These are phyloP conservation scores for Malus fusca DNA, from an alignment of 306 rosid species.

Conservation along the genomic window DNA sequence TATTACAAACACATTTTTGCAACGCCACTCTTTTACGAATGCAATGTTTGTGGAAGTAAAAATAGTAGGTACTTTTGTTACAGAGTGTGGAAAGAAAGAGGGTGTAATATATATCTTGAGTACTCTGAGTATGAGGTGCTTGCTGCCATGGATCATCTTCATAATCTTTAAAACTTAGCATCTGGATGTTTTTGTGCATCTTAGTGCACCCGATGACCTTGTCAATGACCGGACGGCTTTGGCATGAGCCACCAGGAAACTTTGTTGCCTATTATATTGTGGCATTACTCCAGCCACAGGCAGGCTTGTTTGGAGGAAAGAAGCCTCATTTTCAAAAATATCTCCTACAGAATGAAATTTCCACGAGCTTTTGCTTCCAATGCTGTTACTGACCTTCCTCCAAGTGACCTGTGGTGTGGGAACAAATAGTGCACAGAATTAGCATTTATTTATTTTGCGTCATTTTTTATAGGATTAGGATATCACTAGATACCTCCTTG, in stretches of 20 bases:
- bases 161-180: background rate
- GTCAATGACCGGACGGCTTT: slow-evolving; percentile 4
- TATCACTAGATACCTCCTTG: slow-evolving; percentile 6
- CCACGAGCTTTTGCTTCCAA: background rate
- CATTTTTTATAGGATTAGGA: too few relatives aligned
- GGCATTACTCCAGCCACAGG: background rate
- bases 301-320: background rate
- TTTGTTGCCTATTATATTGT: background rate
- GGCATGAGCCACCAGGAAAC: slow-evolving; percentile 9
- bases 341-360: slow-evolving; percentile 10
- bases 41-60: background rate
- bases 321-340: slow-evolving; percentile 18
- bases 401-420: slow-evolving; percentile 5
- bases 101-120: background rate
- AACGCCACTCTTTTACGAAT: background rate
- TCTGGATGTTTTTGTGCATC: slow-evolving; percentile 10
- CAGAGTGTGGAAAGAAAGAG: background rate
- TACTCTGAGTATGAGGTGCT: background rate
- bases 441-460: too few relatives aligned
- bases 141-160: background rate
- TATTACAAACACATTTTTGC: background rate
- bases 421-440: too few relatives aligned
- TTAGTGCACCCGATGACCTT: slow-evolving; percentile 15
- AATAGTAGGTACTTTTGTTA: background rate
- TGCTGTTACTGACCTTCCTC: background rate